Conservation (phyloP, 1,284 basidiomycete species). For the Apiotrichum laibachii region DNA sequence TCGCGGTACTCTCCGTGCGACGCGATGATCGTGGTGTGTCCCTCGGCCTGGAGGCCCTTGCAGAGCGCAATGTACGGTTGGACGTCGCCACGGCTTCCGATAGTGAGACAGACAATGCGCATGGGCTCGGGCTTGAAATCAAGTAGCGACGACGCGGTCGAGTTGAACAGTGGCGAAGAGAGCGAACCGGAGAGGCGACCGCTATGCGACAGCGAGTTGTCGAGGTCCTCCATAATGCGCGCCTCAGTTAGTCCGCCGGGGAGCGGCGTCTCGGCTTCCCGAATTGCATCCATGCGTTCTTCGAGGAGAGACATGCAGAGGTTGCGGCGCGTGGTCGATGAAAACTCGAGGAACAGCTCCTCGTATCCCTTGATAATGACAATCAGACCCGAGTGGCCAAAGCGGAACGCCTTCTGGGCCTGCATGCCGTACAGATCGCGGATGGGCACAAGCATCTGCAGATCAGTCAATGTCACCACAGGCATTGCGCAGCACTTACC, state of each 20-base stretch:
- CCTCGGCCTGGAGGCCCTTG: slow-evolving; percentile 78
- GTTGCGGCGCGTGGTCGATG: slow-evolving; percentile 69
- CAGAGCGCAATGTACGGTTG: slow-evolving; percentile 93
- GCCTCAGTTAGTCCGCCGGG: background rate
- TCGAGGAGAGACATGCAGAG: slow-evolving; percentile 73
- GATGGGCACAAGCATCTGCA: slow-evolving; percentile 88
- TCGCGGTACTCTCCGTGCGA: slow-evolving; percentile 87
- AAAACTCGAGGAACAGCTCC: slow-evolving; percentile 94
- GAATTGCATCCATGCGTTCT: slow-evolving; percentile 68
- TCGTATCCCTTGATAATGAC: slow-evolving; percentile 92
- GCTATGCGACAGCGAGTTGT: slow-evolving; percentile 45
- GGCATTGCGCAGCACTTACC: slow-evolving; percentile 54
- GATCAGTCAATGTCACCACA: background rate
- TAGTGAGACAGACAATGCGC: slow-evolving; percentile 88
- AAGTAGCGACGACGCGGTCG: slow-evolving; percentile 85
- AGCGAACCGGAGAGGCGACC: slow-evolving; percentile 43
- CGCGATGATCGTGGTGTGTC: slow-evolving; percentile 43
- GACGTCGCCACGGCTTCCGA: slow-evolving; percentile 89
- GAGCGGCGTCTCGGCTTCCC: slow-evolving; percentile 27
- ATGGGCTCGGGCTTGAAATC: slow-evolving; percentile 88
- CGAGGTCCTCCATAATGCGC: slow-evolving; percentile 6
- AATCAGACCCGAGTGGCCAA: slow-evolving; percentile 82
- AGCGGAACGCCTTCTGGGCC: slow-evolving; percentile 79
- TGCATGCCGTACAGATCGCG: slow-evolving; percentile 80
- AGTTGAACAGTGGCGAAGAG: slow-evolving; percentile 72